Conservation (phyloP, 106 monocot species). For the Vanilla planifolia region DNA sequence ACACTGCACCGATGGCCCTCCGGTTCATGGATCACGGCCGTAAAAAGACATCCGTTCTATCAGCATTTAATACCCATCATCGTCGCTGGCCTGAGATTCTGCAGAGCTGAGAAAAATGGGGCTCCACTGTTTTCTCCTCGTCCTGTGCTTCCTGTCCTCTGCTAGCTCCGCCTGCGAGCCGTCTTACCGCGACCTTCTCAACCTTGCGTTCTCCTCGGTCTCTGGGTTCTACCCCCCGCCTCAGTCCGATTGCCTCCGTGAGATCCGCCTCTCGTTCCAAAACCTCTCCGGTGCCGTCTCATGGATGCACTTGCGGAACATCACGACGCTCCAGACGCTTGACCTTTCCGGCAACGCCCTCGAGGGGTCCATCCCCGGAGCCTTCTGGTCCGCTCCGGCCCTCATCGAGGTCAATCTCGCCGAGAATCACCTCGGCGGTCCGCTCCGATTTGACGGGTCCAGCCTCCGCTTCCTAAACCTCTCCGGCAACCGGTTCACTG, state of each 20-base stretch:
- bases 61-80: too few relatives aligned
- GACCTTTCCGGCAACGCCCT: constrained; percentile 73
- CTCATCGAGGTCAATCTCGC: constrained; percentile 60
- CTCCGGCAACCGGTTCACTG: constrained; percentile 76
- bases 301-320: constrained; percentile 45
- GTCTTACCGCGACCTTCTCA: constrained; percentile 20
- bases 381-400: constrained; percentile 50
- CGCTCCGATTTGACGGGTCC: constrained; percentile 29
- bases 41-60: too few relatives aligned
- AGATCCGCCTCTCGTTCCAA: constrained; percentile 35
- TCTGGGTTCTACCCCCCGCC: constrained; percentile 19
- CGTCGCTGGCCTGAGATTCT: too few relatives aligned
- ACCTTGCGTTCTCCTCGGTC: constrained; percentile 34
- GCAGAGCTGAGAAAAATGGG: too few relatives aligned
- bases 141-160: constrained; percentile 8
- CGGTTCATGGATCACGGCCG: too few relatives aligned
- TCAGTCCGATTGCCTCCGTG: neutral
- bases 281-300: constrained; percentile 72
- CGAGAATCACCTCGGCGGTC: constrained; percentile 64
- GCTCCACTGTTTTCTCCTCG: constrained; percentile 13
- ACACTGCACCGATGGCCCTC: too few relatives aligned
- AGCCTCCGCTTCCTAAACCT: constrained; percentile 27
- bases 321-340: constrained; percentile 45
- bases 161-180: constrained; percentile 15
- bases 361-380: constrained; percentile 53